Evolutionary conservation across 2,329 filamentous ascomycete genomes (phyloP).

Genomic region (Rutstroemia sp.): DNA sequence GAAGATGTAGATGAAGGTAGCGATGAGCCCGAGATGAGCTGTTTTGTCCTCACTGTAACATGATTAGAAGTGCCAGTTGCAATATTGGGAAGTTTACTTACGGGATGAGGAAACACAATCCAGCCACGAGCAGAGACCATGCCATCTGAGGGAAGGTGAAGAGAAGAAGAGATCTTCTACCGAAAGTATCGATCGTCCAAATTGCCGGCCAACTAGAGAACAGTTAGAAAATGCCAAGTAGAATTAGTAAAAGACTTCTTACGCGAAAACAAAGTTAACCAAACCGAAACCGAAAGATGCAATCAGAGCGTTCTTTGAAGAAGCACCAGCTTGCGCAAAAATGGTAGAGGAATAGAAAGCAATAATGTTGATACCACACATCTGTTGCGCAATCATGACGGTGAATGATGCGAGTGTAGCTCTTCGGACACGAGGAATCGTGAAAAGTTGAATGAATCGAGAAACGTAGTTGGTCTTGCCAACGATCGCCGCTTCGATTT

Average conservation of each 20-base stretch:
- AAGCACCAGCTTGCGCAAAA: constrained; percentile 49
- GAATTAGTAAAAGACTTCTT: not conserved
- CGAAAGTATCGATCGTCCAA: constrained; percentile 56
- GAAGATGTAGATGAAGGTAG: constrained; percentile 57
- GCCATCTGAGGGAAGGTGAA: constrained; percentile 63
- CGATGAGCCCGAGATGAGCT: constrained; percentile 45
- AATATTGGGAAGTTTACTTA: constrained; percentile 16
- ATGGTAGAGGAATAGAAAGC: constrained; percentile 66
- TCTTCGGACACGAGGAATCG: constrained; percentile 59
- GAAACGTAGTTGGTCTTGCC: constrained; percentile 45
- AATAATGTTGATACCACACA: constrained; percentile 53
- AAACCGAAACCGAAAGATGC: constrained; percentile 58
- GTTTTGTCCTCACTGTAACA: not conserved
- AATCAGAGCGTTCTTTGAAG: constrained; percentile 46
- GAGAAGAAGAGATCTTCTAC: constrained; percentile 50
- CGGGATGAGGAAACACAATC: constrained; percentile 47
- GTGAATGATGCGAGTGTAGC: constrained; percentile 70
- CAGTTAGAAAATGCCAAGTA: constrained; percentile 44
- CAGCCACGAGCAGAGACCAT: constrained; percentile 54
- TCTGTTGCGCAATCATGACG: constrained; percentile 55
- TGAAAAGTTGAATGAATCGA: constrained; percentile 60
- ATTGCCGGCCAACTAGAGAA: constrained; percentile 53
- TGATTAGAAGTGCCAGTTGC: not conserved
- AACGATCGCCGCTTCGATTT: constrained; percentile 21
- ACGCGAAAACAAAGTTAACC: constrained; percentile 46